Evolutionary conservation across 495 filamentous ascomycete species (phyloP).

Genomic region (Xylaria intraflava): DNA sequence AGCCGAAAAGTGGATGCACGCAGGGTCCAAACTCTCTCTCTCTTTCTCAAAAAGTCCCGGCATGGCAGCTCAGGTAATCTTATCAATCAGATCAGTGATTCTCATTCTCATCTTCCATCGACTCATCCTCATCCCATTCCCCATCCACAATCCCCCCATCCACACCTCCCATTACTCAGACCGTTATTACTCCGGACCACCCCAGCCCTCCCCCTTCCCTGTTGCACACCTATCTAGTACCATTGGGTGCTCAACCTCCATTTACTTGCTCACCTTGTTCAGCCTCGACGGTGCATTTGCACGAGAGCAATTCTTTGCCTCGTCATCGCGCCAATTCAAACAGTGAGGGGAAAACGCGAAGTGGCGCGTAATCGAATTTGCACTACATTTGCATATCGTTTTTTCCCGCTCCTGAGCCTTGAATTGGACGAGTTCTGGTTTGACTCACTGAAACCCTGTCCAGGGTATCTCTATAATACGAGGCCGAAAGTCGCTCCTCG

Average conservation of each 20-base stretch:
- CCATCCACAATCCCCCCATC: constrained; percentile 6
- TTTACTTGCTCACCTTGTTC: not conserved
- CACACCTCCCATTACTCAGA: not conserved
- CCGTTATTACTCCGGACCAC: not conserved
- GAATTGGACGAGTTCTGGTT: not conserved
- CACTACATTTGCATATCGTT: no score
- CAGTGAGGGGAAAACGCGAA: no score
- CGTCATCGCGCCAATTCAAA: not conserved
- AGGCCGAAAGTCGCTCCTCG: not conserved
- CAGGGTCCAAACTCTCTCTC: no score
- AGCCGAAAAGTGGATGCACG: no score
- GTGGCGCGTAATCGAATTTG: no score
- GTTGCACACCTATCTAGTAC: not conserved
- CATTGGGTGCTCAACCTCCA: not conserved
- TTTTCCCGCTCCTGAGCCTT: not conserved
- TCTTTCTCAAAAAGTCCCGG: no score
- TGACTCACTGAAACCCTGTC: no score
- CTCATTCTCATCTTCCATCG: constrained; percentile 11
- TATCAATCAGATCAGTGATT: constrained; percentile 38
- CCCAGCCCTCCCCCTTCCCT: not conserved
- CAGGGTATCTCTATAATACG: no score
- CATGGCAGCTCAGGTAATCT: constrained; percentile 22
- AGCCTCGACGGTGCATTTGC: not conserved
- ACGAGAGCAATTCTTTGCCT: not conserved
- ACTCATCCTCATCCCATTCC: constrained; percentile 7